Evolutionary conservation across 2,329 filamentous ascomycete genomes (phyloP).

Genomic region (Mycocentrospora acerina): DNA sequence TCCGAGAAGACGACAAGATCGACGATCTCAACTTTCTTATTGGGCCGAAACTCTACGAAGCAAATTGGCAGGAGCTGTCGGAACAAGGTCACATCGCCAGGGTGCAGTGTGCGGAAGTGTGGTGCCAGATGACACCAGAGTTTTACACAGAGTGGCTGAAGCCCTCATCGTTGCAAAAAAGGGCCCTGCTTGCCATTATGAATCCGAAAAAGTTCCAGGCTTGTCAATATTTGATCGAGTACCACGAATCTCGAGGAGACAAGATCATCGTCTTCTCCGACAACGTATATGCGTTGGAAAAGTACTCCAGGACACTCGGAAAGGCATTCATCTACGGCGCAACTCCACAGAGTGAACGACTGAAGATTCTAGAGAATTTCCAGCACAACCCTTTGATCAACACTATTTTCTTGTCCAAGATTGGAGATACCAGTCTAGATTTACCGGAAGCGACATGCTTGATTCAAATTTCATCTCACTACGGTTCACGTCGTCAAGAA

Average conservation of each 20-base stretch:
- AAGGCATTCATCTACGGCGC: conserved; percentile 92
- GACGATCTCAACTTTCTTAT: conserved; percentile 96
- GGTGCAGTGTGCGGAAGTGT: conserved; percentile 97
- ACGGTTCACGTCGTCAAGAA: conserved; percentile 94
- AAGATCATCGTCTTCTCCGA: conserved; percentile 99
- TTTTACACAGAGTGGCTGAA: conserved; percentile 94
- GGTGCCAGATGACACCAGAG: conserved; percentile 98
- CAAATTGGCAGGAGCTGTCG: conserved; percentile 98
- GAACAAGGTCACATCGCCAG: conserved; percentile 96
- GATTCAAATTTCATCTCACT: conserved; percentile 97
- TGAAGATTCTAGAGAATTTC: conserved; percentile 89
- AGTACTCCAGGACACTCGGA: conserved; percentile 78
- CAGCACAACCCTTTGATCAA: conserved; percentile 88
- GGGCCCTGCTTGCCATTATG: conserved; percentile 84
- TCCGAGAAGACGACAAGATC: conserved; percentile 98
- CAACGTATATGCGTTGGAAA: conserved; percentile 88
- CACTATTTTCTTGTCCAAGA: conserved; percentile 94
- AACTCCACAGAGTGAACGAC: conserved; percentile 81
- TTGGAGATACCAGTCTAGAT: conserved; percentile 97
- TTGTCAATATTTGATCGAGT: conserved; percentile 97
- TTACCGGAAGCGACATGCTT: conserved; percentile 93
- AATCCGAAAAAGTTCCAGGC: conserved; percentile 97
- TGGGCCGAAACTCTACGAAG: conserved; percentile 95
- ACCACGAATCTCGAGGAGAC: conserved; percentile 90
- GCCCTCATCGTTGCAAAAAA: conserved; percentile 63